Base-by-base conservation (phyloP, 805 yeast genomes). In the Jamesozyma spencerorum region DNA sequence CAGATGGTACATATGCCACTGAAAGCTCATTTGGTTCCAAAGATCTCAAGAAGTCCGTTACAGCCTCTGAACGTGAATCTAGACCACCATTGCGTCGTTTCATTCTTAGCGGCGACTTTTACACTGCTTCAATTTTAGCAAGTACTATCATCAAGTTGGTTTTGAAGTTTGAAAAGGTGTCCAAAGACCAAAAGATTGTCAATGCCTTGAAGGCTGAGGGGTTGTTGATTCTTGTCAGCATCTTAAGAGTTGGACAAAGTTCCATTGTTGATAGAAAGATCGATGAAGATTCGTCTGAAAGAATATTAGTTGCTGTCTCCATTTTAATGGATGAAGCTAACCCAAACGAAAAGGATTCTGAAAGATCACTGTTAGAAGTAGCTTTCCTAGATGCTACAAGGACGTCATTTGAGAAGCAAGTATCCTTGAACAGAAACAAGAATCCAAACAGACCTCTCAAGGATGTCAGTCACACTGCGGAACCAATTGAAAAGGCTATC, bases 1-100 rank as follows among this genome's bases (percentile, higher is more conserved):
- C 98, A n/a, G 99, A 92, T 66, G 99, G 99, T 52, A 92, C 99
- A 0, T 92, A 92, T 64, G 98, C 98, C 22, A 85, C 96, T 32
- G 98, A 92, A 64, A 82, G 82, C 13, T 65, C 77, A 4, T 68
- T 67, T 62, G 97, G 96, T 47, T 83, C 95, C 1, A 85, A 84
- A 59, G 95, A 95, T 18, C 79, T 92, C 19, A 94, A 85, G 59
- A 77, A 78, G 47, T 92, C 95, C 0, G 65, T 81, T 42, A 77
- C 84, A 5, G 58, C 71, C 10, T 65, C 65, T 22, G 67, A 66
- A 40, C 65, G 67, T 17, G 66, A 71, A n/a, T 60, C 62, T 13
- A 71, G 70, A 49, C 85, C 88, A 22, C 85, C 94, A 35, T 68
- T 94, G 51, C 81, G 98, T 55, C 76, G 79, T 44, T 75, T 86